Conservation (phyloP, 176 grass and related monocot genomes). For the Stipa capillata region DNA sequence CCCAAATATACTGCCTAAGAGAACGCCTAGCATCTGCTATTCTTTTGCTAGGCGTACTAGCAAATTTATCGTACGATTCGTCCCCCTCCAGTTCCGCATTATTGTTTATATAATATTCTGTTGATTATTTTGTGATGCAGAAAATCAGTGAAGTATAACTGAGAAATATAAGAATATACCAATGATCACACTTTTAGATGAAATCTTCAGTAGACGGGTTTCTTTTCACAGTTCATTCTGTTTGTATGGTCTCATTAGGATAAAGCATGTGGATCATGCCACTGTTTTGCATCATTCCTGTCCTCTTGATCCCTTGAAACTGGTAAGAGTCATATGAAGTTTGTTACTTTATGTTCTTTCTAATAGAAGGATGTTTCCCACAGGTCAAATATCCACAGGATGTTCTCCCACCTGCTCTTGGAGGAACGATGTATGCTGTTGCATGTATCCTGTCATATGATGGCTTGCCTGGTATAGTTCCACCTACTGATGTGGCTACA, state of each 20-base stretch:
- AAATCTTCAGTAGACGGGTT: background rate
- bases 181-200: background rate
- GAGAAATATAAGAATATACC: background rate
- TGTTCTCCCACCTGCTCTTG: slow-evolving; percentile 60
- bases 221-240: background rate
- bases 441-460: slow-evolving; percentile 74
- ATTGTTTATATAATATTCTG: background rate
- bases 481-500: no score
- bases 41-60: slow-evolving; percentile 19
- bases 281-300: background rate
- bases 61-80: background rate
- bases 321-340: background rate
- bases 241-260: background rate
- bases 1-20: slow-evolving; percentile 90
- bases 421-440: slow-evolving; percentile 74
- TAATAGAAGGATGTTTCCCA: slow-evolving; percentile 19
- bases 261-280: background rate
- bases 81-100: background rate
- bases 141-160: background rate
- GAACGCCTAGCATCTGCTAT: slow-evolving; percentile 74
- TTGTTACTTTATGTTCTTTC: background rate
- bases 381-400: slow-evolving; percentile 78
- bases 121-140: background rate
- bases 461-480: slow-evolving; percentile 44
- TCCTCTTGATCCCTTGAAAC: background rate